These are phyloP conservation scores for Hypomontagnella monticulosa DNA, from an alignment of 495 filamentous ascomycete genomes.

Conservation along the genomic window DNA sequence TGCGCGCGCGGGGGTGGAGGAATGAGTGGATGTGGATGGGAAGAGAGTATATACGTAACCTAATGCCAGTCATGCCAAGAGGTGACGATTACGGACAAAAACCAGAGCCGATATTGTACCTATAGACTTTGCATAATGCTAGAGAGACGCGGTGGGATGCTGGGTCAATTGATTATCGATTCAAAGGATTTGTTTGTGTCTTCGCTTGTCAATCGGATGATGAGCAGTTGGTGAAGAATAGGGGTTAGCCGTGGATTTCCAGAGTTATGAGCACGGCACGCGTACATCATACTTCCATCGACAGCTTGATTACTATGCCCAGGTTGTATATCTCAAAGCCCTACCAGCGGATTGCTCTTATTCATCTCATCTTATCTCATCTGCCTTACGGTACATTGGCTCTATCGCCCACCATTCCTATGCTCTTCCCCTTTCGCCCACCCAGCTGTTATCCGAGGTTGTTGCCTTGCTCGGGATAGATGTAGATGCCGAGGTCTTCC, in stretches of 20 bases:
- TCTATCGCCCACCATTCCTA: too few species aligned
- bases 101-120: constrained; percentile 25
- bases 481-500: constrained; percentile 4
- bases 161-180: constrained; percentile 32
- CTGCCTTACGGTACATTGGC: too few species aligned
- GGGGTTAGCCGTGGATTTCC: too few species aligned
- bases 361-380: too few species aligned
- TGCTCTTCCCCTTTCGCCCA: too few species aligned
- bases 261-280: too few species aligned
- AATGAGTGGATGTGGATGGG: constrained; percentile 17
- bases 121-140: constrained; percentile 22
- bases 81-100: constrained; percentile 32
- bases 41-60: neutral
- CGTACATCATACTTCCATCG: too few species aligned
- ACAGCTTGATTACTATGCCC: too few species aligned
- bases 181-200: neutral
- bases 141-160: constrained; percentile 15
- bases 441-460: neutral
- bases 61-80: constrained; percentile 14
- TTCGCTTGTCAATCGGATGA: neutral
- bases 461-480: neutral
- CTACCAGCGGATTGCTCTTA: too few species aligned
- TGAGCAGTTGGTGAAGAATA: too few species aligned
- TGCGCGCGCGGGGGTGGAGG: constrained; percentile 1
- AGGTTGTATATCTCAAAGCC: too few species aligned